A percentile compares a stretch with the other conserved stretches of the same genome.
Conservation (phyloP, 345 rosid genomes). For the Salix koriyanagi region DNA sequence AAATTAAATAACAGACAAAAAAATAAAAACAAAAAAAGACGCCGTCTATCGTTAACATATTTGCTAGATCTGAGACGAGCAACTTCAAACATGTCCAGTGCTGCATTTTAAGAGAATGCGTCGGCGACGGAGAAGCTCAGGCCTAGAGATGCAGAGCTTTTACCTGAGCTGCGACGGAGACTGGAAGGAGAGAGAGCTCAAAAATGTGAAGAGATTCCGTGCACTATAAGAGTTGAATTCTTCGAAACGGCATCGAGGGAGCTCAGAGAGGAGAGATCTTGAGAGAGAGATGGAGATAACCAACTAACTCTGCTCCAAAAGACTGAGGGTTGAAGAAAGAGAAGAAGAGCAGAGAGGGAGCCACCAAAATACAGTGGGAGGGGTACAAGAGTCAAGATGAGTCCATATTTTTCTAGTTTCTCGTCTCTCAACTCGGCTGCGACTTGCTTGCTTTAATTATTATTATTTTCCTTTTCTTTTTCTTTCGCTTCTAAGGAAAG, state of each 20-base stretch:
- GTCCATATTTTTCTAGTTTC: background rate
- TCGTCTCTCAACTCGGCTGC: too few relatives aligned
- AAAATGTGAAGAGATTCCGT: too few relatives aligned
- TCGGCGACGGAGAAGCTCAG: background rate
- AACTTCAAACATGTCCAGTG: background rate
- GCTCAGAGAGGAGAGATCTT: background rate
- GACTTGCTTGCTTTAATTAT: too few relatives aligned
- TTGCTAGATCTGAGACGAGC: slow-evolving; percentile 4
- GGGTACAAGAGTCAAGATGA: background rate
- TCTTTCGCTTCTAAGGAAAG: too few relatives aligned
- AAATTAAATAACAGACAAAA: background rate
- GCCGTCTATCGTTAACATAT: background rate
- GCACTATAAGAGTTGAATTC: background rate
- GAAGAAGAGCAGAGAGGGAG: background rate
- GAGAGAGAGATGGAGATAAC: background rate
- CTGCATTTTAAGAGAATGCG: background rate
- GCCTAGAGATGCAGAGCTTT: too few relatives aligned
- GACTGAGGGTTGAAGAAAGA: background rate
- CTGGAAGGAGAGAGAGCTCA: too few relatives aligned
- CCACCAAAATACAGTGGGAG: background rate
- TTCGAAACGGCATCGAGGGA: background rate
- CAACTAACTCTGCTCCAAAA: background rate
- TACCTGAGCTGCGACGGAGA: too few relatives aligned
- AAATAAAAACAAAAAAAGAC: background rate
- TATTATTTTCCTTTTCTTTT: too few relatives aligned